phyloP scores from a whole-genome alignment of 345 rosid genomes.

The Eucalyptus cloeziana region DNA sequence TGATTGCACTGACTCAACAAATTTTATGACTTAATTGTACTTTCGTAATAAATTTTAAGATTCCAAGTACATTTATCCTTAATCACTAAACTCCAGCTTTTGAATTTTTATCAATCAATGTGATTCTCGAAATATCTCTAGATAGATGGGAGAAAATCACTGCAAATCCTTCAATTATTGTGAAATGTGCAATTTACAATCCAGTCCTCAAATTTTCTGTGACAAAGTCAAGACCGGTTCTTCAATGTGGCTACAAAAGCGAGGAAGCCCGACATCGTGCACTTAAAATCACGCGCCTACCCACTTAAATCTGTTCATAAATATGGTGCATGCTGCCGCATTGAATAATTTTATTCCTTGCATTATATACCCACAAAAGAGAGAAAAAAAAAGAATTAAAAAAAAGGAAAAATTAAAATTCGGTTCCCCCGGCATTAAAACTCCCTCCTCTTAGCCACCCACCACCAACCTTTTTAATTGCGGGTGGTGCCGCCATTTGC shows the following conservation, averaged over 20 bases:
- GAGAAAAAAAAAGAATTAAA: not conserved
- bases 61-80: too few relatives aligned
- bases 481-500: not conserved
- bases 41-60: too few relatives aligned
- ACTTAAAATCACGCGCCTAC: not conserved
- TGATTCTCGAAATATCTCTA: too few relatives aligned
- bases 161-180: not conserved
- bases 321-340: not conserved
- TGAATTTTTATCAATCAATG: not conserved
- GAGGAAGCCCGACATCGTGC: not conserved
- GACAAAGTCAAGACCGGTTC: not conserved
- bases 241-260: not conserved
- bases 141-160: not conserved
- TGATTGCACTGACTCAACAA: rapidly evolving
- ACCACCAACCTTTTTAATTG: not conserved
- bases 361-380: not conserved
- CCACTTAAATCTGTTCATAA: not conserved
- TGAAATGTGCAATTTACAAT: not conserved
- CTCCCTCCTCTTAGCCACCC: not conserved
- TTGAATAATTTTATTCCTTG: not conserved
- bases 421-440: not conserved
- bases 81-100: rapidly evolving
- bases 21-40: rapidly evolving
- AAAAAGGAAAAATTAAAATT: not conserved
- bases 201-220: not conserved